These are phyloP conservation scores for Vitis amurensis DNA, from an alignment of 164 flowering plant species.

Conservation along the genomic window DNA sequence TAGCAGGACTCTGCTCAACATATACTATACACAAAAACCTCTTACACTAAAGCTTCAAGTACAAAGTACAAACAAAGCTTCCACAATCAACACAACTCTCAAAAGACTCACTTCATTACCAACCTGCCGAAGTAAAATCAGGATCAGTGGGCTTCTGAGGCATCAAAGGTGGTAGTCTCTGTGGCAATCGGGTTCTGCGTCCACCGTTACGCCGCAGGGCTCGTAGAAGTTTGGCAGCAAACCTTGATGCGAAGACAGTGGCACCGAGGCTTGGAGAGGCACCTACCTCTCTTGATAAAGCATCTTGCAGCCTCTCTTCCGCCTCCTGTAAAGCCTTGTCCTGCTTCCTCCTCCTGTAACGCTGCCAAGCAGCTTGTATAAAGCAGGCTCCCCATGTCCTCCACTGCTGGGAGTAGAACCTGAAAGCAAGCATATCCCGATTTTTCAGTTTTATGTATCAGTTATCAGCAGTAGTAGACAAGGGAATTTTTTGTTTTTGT, in stretches of 20 bases:
- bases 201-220: constrained; percentile 20
- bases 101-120: no score
- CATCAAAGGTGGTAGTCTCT: constrained; percentile 24
- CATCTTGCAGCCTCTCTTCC: constrained; percentile 39
- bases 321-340: constrained; percentile 38
- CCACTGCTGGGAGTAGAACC: constrained; percentile 79
- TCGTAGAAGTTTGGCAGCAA: constrained; percentile 44
- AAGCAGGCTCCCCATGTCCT: constrained; percentile 78
- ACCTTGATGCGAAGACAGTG: constrained; percentile 43
- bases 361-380: constrained; percentile 83
- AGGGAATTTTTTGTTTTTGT: no score
- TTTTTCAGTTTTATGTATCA: no score
- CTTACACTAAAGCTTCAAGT: constrained; percentile 6
- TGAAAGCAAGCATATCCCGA: constrained; percentile 14
- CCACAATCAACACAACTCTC: no score
- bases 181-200: constrained; percentile 18
- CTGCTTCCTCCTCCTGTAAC: constrained; percentile 45
- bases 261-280: constrained; percentile 42
- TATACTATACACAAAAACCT: no score
- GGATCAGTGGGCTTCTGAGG: constrained; percentile 58
- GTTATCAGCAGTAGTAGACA: no score
- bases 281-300: constrained; percentile 27
- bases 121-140: constrained; percentile 32
- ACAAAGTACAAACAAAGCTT: constrained; percentile 38
- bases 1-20: no score